Conservation (phyloP, 345 rosid species). For the Linum lewisii region DNA sequence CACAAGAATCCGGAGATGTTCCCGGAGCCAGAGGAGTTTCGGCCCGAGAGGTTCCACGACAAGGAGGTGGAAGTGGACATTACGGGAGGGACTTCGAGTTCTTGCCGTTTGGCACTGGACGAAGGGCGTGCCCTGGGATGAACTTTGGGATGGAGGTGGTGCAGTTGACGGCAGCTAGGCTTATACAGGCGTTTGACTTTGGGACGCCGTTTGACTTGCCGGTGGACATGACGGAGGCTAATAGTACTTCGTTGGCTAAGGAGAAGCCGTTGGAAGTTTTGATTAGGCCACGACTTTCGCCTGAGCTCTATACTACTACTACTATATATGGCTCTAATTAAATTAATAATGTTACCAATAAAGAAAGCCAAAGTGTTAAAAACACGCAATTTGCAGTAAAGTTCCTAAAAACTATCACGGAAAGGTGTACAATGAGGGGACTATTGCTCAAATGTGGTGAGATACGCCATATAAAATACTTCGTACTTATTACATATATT, state of each 20-base stretch:
- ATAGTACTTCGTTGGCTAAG: conserved; percentile 3
- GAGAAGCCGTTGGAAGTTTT: conserved; percentile 9
- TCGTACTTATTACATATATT: too few species aligned
- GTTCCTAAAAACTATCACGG: too few species aligned
- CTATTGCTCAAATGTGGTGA: too few species aligned
- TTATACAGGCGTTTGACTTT: conserved; percentile 14
- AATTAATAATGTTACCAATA: too few species aligned
- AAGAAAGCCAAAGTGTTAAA: too few species aligned
- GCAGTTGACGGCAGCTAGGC: conserved; percentile 12
- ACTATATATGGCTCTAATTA: too few species aligned
- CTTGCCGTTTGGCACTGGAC: conserved; percentile 14
- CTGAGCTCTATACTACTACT: conserved; percentile 7
- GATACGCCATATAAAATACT: too few species aligned
- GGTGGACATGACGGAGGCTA: conserved; percentile 11
- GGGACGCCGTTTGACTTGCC: not conserved
- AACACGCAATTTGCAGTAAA: too few species aligned
- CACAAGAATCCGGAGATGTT: conserved; percentile 15
- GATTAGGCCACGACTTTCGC: conserved; percentile 6
- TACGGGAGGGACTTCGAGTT: conserved; percentile 10
- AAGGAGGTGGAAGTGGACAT: conserved; percentile 3
- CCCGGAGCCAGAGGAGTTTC: conserved; percentile 9
- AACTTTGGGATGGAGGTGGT: conserved; percentile 7
- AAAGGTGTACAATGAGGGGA: too few species aligned
- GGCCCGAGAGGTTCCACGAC: conserved; percentile 17
- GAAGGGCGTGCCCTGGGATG: conserved; percentile 18